Evolutionary conservation across 148 eudicot genomes (phyloP).

Genomic region (Rhododendron kiyosumense): DNA sequence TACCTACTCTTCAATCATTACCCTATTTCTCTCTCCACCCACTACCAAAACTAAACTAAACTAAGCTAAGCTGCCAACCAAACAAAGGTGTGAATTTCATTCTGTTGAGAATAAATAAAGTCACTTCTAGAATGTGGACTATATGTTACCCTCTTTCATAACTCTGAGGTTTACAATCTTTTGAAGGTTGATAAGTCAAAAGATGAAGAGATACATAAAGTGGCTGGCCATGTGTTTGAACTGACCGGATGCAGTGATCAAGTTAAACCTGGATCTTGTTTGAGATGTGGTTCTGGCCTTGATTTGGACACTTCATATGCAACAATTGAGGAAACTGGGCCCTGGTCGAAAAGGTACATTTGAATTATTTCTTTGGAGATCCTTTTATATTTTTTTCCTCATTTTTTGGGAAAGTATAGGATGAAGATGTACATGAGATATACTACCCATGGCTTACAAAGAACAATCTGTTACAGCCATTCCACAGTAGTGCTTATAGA

Average conservation of each 20-base stretch:
- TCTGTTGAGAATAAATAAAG: neutral
- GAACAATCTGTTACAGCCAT: neutral
- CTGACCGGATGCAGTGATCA: slow-evolving; percentile 17
- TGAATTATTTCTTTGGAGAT: neutral
- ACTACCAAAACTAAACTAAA: too few species aligned
- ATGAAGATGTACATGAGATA: neutral
- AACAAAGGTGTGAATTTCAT: slow-evolving; percentile 5
- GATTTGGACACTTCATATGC: slow-evolving; percentile 44
- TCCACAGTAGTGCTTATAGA: neutral
- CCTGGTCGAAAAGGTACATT: slow-evolving; percentile 42
- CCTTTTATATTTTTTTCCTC: neutral
- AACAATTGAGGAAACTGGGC: slow-evolving; percentile 38
- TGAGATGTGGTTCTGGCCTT: slow-evolving; percentile 54
- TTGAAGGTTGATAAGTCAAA: slow-evolving; percentile 37
- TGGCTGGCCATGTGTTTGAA: slow-evolving; percentile 47
- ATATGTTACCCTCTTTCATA: slow-evolving; percentile 6
- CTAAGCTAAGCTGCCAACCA: too few species aligned
- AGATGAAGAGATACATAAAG: slow-evolving; percentile 27
- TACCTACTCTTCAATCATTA: too few species aligned
- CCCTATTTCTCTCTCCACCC: too few species aligned
- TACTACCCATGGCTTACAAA: neutral
- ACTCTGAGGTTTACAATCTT: neutral
- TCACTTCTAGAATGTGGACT: neutral
- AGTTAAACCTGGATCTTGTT: slow-evolving; percentile 56
- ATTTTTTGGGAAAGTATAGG: neutral